phyloP scores from a whole-genome alignment of 2,329 filamentous ascomycete species.

The Massarina eburnea region DNA sequence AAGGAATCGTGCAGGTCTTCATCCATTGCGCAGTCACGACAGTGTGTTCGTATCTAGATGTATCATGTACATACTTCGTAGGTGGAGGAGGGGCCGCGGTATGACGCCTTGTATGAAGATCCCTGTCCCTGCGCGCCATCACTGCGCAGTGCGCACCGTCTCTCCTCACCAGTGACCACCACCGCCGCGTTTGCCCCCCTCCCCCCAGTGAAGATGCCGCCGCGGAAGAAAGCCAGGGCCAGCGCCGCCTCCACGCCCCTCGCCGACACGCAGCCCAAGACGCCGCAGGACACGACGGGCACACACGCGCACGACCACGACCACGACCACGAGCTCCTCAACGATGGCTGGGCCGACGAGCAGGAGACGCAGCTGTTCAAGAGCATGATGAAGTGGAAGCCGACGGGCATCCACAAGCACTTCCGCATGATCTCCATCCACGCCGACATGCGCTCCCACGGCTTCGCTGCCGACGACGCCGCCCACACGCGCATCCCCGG shows the following conservation, averaged over 20 bases:
- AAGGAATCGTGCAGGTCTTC: conserved; percentile 56
- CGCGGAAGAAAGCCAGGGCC: conserved; percentile 66
- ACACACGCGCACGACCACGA: too few relatives aligned
- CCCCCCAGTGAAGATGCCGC: conserved; percentile 58
- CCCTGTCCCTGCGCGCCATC: too few relatives aligned
- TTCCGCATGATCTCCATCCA: conserved; percentile 55
- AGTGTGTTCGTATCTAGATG: conserved; percentile 28
- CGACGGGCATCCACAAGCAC: conserved; percentile 67
- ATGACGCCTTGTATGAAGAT: conserved; percentile 24
- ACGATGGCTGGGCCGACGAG: conserved; percentile 90
- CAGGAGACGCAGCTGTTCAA: conserved; percentile 93
- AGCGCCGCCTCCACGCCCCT: conserved; percentile 60
- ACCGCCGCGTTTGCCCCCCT: conserved; percentile 1
- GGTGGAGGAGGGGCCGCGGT: conserved; percentile 6
- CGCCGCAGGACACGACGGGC: conserved; percentile 42
- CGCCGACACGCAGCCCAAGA: conserved; percentile 43
- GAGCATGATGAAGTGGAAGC: conserved; percentile 90
- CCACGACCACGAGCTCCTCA: conserved; percentile 60
- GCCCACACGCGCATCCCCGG: conserved; percentile 85
- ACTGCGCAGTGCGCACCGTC: neutral
- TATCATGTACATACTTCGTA: conserved; percentile 17
- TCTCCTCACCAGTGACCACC: conserved; percentile 1
- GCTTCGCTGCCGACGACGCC: conserved; percentile 69
- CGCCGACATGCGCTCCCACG: conserved; percentile 48
- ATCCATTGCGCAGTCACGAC: neutral